phyloP scores from a whole-genome alignment of 1,284 basidiomycete genomes.

The Apiotrichum akiyoshidainum region DNA sequence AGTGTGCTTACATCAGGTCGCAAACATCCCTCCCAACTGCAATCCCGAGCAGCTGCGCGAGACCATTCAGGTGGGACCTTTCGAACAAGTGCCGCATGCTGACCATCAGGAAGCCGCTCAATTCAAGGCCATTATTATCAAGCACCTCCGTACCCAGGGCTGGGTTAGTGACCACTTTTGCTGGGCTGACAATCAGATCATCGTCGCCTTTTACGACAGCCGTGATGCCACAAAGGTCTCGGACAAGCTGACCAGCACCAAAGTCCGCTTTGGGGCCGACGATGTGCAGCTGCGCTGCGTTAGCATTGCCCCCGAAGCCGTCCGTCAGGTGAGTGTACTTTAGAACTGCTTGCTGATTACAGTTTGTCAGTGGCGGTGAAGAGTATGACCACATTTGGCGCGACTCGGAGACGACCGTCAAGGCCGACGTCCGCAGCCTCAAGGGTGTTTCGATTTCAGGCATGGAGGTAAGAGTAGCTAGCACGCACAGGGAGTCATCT shows the following conservation, averaged over 20 bases:
- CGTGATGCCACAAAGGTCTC: constrained; percentile 35
- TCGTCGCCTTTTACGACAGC: constrained; percentile 41
- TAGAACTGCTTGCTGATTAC: background rate
- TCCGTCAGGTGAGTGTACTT: constrained; percentile 25
- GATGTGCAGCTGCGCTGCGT: constrained; percentile 26
- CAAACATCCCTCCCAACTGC: constrained; percentile 25
- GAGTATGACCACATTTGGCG: constrained; percentile 26
- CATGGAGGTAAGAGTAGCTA: constrained; percentile 19
- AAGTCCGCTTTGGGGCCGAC: constrained; percentile 19
- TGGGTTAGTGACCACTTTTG: constrained; percentile 20
- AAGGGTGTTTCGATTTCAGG: constrained; percentile 10
- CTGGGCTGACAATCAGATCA: constrained; percentile 24
- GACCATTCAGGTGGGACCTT: constrained; percentile 25
- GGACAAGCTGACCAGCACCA: constrained; percentile 18
- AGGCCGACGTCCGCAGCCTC: constrained; percentile 22
- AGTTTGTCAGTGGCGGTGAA: constrained; percentile 18
- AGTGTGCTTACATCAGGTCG: constrained; percentile 21
- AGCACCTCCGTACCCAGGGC: constrained; percentile 29
- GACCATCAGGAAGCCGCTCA: constrained; percentile 25
- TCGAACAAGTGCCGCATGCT: background rate
- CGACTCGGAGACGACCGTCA: constrained; percentile 20
- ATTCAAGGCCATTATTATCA: constrained; percentile 32
- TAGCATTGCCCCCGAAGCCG: constrained; percentile 19
- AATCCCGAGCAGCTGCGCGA: constrained; percentile 21
- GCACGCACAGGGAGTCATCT: background rate